These are phyloP conservation scores for Colletotrichum orchidophilum DNA, from an alignment of 2,329 filamentous ascomycete genomes.

Conservation along the genomic window DNA sequence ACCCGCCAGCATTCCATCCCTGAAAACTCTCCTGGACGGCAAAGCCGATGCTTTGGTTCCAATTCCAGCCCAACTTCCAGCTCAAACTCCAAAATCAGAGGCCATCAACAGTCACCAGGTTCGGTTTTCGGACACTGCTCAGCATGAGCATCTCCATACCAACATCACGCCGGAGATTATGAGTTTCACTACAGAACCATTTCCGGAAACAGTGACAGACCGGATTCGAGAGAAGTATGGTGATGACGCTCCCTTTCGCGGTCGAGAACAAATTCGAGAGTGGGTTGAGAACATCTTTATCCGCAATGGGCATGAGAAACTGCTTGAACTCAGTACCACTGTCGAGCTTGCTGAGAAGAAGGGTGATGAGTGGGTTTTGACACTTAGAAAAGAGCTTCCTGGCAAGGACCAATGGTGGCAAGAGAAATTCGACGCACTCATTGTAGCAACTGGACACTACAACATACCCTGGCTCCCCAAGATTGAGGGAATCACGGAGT, in stretches of 20 bases:
- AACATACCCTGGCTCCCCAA: constrained; percentile 50
- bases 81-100: constrained; percentile 48
- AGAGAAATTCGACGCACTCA: constrained; percentile 51
- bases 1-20: constrained; percentile 41
- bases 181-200: constrained; percentile 63
- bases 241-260: constrained; percentile 61
- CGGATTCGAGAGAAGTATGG: constrained; percentile 59
- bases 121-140: constrained; percentile 61
- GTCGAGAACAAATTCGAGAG: constrained; percentile 62
- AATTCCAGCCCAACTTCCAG: constrained; percentile 54
- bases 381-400: constrained; percentile 53
- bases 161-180: constrained; percentile 66
- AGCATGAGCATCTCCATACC: constrained; percentile 67
- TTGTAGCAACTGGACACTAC: constrained; percentile 53
- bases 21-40: constrained; percentile 49
- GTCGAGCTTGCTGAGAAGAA: constrained; percentile 63
- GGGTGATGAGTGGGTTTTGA: constrained; percentile 57
- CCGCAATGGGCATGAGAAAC: constrained; percentile 39
- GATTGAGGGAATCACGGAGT: constrained; percentile 52
- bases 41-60: constrained; percentile 53
- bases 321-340: constrained; percentile 62
- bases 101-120: constrained; percentile 46
- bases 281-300: constrained; percentile 56
- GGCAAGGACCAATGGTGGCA: constrained; percentile 51
- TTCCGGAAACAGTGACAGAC: constrained; percentile 52